phyloP scores from a whole-genome alignment of 805 yeast genomes.

The Wickerhamiella siamensis region DNA sequence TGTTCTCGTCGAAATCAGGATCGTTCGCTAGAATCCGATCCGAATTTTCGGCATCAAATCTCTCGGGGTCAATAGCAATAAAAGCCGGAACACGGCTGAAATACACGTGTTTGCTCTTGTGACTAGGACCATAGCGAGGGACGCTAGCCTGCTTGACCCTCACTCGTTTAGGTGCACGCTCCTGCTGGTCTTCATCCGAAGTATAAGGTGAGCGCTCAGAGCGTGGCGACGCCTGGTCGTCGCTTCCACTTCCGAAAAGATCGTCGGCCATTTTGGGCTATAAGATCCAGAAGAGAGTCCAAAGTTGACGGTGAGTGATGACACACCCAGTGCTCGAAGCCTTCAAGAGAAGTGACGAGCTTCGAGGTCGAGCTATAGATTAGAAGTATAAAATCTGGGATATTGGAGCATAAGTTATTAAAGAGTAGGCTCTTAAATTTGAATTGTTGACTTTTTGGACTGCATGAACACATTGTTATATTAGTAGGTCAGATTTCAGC shows the following conservation, averaged over 20 bases:
- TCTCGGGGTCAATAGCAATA: slow-evolving; percentile 66
- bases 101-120: slow-evolving; percentile 9
- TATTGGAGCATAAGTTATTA: too few species aligned
- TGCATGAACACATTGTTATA: too few species aligned
- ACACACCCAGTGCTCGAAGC: background rate
- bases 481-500: too few species aligned
- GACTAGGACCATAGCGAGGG: slow-evolving; percentile 17
- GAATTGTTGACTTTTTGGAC: too few species aligned
- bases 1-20: slow-evolving; percentile 54
- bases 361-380: too few species aligned
- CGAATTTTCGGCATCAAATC: slow-evolving; percentile 43
- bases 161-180: slow-evolving; percentile 4
- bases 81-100: slow-evolving; percentile 59
- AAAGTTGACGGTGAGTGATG: background rate
- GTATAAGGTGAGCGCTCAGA: slow-evolving; percentile 1
- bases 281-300: background rate
- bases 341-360: background rate
- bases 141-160: slow-evolving; percentile 7
- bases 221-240: slow-evolving; percentile 1
- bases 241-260: slow-evolving; percentile 3
- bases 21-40: slow-evolving; percentile 29
- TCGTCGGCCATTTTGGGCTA: slow-evolving; percentile 3
- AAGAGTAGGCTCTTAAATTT: too few species aligned
- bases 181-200: slow-evolving; percentile 6
- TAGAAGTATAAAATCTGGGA: too few species aligned